Evolutionary conservation across 352 stramenopile genomes (phyloP).

Genomic region (Phytopythium mirpurense): DNA sequence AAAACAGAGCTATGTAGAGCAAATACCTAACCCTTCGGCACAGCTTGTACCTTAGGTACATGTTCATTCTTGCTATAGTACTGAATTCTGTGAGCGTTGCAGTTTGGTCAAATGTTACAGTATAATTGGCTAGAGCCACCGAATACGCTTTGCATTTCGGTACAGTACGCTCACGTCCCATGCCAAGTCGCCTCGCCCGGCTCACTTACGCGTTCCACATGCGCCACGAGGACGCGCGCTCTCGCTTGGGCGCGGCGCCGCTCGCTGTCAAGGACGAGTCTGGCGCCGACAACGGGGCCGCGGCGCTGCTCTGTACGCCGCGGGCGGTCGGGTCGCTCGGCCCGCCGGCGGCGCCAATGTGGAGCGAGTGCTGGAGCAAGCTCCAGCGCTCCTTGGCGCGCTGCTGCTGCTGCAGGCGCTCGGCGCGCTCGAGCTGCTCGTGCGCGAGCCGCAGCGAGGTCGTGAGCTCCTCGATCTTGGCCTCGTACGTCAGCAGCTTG

Average conservation of each 20-base stretch:
- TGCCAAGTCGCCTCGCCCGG: no score
- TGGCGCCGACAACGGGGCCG: neutral
- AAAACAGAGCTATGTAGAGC: no score
- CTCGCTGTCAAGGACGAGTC: neutral
- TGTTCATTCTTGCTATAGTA: no score
- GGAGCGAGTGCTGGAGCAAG: constrained; percentile 4
- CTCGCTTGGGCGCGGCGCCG: constrained; percentile 2
- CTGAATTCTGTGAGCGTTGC: no score
- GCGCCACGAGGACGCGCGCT: constrained; percentile 30
- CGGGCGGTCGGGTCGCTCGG: no score
- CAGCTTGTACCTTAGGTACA: no score
- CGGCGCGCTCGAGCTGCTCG: constrained; percentile 16
- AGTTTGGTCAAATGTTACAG: no score
- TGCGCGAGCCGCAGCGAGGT: constrained; percentile 45
- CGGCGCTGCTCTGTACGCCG: neutral
- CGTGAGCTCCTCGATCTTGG: constrained; percentile 73
- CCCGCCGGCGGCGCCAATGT: neutral
- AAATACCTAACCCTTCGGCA: no score
- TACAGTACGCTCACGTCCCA: no score
- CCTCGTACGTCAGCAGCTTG: constrained; percentile 61
- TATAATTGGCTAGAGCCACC: neutral
- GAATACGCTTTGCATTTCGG: neutral
- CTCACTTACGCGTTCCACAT: constrained; percentile 21
- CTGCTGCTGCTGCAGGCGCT: constrained; percentile 8
- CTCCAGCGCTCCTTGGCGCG: constrained; percentile 2